phyloP scores from a whole-genome alignment of 805 yeast genomes.

The Saturnispora saitoi region DNA sequence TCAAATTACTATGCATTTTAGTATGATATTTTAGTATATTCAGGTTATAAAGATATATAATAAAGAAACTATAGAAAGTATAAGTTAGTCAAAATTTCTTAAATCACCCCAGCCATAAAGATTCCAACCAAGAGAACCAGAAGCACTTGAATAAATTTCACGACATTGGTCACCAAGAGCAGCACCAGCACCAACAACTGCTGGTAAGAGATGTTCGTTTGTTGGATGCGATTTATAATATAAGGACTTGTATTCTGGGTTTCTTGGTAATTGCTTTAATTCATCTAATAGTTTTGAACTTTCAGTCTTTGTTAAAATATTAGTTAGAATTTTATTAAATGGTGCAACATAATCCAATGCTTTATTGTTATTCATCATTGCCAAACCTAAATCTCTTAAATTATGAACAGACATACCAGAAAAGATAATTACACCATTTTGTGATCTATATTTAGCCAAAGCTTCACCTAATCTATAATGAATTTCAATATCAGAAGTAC shows the following conservation, averaged over 20 bases:
- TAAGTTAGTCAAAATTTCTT: not conserved
- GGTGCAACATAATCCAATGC: slow-evolving; percentile 41
- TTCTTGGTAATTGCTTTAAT: slow-evolving; percentile 29
- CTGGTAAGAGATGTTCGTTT: slow-evolving; percentile 63
- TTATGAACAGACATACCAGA: slow-evolving; percentile 83
- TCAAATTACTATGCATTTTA: no score
- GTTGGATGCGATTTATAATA: slow-evolving; percentile 59
- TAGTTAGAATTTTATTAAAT: slow-evolving; percentile 41
- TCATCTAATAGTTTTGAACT: slow-evolving; percentile 27
- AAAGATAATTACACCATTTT: slow-evolving; percentile 46
- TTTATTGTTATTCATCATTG: slow-evolving; percentile 11
- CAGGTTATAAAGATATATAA: no score
- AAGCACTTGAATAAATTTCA: slow-evolving; percentile 38
- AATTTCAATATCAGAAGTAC: slow-evolving; percentile 32
- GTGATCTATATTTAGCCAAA: slow-evolving; percentile 41
- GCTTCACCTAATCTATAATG: slow-evolving; percentile 49
- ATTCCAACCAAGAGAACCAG: slow-evolving; percentile 61
- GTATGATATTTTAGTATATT: no score
- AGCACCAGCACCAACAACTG: slow-evolving; percentile 53
- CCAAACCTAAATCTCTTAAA: slow-evolving; percentile 42
- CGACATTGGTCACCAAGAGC: slow-evolving; percentile 36
- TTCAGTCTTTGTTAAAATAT: slow-evolving; percentile 28
- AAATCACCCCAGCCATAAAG: slow-evolving; percentile 37
- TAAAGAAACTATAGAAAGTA: no score
- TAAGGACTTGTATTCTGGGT: slow-evolving; percentile 25